Conservation (phyloP, 805 yeast genomes). For the Cyberlindnera meyerae region DNA sequence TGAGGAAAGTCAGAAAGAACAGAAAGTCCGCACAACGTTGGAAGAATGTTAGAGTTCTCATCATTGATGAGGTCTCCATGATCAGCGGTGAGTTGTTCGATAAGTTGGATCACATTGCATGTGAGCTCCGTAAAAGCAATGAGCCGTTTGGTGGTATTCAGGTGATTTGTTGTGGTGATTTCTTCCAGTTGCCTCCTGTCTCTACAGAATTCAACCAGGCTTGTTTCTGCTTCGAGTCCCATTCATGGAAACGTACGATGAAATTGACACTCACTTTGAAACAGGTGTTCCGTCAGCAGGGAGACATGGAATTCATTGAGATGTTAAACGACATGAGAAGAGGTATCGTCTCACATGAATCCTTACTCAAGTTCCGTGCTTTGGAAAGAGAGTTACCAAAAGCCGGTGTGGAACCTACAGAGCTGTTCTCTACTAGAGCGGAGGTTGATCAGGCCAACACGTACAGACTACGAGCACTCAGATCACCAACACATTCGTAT, state of each 20-base stretch:
- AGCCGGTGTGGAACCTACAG: constrained; percentile 68
- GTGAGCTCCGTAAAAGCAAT: constrained; percentile 38
- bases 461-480: constrained; percentile 40
- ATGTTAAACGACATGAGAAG: constrained; percentile 74
- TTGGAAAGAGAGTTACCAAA: constrained; percentile 48
- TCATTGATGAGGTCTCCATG: constrained; percentile 81
- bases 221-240: constrained; percentile 60
- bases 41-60: constrained; percentile 51
- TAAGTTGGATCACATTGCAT: constrained; percentile 58
- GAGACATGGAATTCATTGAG: constrained; percentile 61
- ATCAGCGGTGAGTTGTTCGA: constrained; percentile 64
- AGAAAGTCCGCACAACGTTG: constrained; percentile 49
- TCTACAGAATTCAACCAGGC: constrained; percentile 25
- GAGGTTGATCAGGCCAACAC: constrained; percentile 70
- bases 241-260: constrained; percentile 57
- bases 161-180: constrained; percentile 72
- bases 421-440: constrained; percentile 62
- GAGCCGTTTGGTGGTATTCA: constrained; percentile 81
- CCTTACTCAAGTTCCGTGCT: constrained; percentile 44
- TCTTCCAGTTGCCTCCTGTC: constrained; percentile 79
- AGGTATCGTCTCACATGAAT: constrained; percentile 49
- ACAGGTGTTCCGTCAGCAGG: constrained; percentile 72
- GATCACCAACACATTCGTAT: constrained; percentile 40
- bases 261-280: constrained; percentile 51
- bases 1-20: constrained; percentile 49